Evolutionary conservation across 2,329 filamentous ascomycete species (phyloP), one percentile per base, ranked within the genome.

Genomic region (Cladosporium sp.): DNA sequence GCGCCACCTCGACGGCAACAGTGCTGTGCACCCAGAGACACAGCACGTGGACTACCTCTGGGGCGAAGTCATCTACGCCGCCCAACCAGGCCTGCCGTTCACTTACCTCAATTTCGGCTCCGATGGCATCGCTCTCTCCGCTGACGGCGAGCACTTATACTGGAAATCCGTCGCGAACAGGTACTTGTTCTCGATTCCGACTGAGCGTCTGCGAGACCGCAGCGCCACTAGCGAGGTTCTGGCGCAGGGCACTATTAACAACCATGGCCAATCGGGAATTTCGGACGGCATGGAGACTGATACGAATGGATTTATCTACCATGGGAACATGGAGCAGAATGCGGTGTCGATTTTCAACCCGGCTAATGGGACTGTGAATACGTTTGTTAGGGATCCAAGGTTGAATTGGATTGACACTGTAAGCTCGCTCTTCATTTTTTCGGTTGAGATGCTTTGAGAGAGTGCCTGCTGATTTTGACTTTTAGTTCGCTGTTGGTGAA

Each of bases 271-370:
- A 66, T 82, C 83, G 32, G 83, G 83, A 5, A 76, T 83, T 1
- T 82, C 79, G 3, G 83, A 85, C 70, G 83, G 84, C 0, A 78
- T 84, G 54, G 83, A 85, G 71, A 84, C 80, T 1, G 83, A 85
- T 63, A 79, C 77, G 6, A 84, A 84, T 67, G 79, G 78, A 0
- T 74, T 80, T 58, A 78, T 85, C 28, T 85, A 85, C 60, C 75
- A 77, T 28, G 83, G 82, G 0, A 83, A 83, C 64, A 79, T 81
- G 67, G 84, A 86, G 73, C 77, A 81, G 58, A 82, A 84, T 66
- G 78, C 81, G 0, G 77, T 85, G 57, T 74, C 75, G 25, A 76
- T 81, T 18, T 85, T 80, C 71, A 80, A 82, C 64, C 80, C 81
- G 2, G 70, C 64, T 10, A 83, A 81, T 71, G 81, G 79, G 6